Evolutionary conservation across 352 stramenopile genomes (phyloP).

Genomic region (Globisporangium polare): DNA sequence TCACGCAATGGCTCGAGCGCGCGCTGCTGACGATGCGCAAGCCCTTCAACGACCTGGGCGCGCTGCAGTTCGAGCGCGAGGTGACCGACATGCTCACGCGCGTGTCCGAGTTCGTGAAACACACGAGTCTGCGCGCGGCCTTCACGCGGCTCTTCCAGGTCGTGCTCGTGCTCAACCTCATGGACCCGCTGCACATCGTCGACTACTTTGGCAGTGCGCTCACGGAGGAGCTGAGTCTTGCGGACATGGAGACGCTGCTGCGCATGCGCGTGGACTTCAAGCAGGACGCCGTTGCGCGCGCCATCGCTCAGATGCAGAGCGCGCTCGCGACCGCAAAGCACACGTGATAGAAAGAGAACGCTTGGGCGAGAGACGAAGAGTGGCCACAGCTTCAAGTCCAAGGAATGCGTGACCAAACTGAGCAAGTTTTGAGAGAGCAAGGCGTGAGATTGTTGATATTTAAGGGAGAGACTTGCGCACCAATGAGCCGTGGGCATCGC

Average conservation of each 20-base stretch:
- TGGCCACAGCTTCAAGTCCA: neutral
- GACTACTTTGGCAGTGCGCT: constrained; percentile 56
- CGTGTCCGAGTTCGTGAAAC: constrained; percentile 42
- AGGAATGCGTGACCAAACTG: neutral
- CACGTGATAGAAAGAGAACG: neutral
- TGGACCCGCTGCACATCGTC: constrained; percentile 64
- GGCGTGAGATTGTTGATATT: constrained; percentile 5
- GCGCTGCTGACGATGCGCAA: constrained; percentile 52
- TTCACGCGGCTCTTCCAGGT: constrained; percentile 81
- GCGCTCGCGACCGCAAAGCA: constrained; percentile 4
- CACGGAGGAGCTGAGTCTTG: constrained; percentile 34
- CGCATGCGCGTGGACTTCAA: constrained; percentile 74
- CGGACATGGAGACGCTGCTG: constrained; percentile 54
- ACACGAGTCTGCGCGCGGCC: constrained; percentile 51
- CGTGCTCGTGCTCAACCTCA: constrained; percentile 77
- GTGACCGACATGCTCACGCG: constrained; percentile 56
- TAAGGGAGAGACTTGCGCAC: neutral
- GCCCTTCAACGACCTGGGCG: constrained; percentile 74
- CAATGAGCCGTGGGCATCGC: neutral
- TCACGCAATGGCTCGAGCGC: constrained; percentile 55
- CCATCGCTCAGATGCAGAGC: constrained; percentile 27
- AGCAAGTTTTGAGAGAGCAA: neutral
- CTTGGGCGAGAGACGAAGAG: neutral
- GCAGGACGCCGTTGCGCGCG: constrained; percentile 36
- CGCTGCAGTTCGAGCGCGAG: constrained; percentile 75